These are phyloP conservation scores for Ustilago shanxiensis DNA, from an alignment of 1,284 basidiomycete genomes.

Conservation along the genomic window DNA sequence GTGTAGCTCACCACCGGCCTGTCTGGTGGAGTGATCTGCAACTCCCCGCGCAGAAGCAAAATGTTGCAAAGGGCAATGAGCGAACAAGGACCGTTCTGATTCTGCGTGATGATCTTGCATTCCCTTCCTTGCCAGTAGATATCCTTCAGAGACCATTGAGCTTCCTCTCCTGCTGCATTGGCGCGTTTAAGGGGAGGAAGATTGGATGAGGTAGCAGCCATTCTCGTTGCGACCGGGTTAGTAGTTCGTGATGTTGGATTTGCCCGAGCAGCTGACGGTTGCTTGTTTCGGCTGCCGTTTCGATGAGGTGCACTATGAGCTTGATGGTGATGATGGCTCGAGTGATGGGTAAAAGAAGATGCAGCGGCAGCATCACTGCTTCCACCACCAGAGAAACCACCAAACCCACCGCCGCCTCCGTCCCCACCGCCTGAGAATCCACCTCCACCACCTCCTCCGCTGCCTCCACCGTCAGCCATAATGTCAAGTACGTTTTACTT, in stretches of 20 bases:
- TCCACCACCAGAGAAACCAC: conserved; percentile 6
- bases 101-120: conserved; percentile 71
- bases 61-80: conserved; percentile 80
- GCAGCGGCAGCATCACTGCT: conserved; percentile 14
- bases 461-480: conserved; percentile 9
- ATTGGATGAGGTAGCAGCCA: background rate
- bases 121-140: conserved; percentile 54
- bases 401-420: conserved; percentile 12
- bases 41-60: conserved; percentile 54
- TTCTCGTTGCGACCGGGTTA: background rate
- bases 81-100: conserved; percentile 79
- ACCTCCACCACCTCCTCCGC: background rate
- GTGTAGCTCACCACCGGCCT: conserved; percentile 81
- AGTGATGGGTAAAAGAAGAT: background rate
- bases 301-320: background rate
- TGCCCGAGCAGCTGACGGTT: background rate
- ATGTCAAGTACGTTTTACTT: background rate
- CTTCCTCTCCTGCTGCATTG: conserved; percentile 36
- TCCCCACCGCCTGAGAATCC: conserved; percentile 1
- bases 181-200: background rate
- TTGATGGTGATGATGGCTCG: background rate
- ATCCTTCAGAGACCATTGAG: conserved; percentile 63
- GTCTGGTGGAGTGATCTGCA: conserved; percentile 74
- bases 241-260: background rate
- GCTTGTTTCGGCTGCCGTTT: background rate